Percentiles rank a stretch among this genome's conserved stretches.
These are phyloP conservation scores for Clavulina sp. DNA, from an alignment of 768 basidiomycete species.

Conservation along the genomic window DNA sequence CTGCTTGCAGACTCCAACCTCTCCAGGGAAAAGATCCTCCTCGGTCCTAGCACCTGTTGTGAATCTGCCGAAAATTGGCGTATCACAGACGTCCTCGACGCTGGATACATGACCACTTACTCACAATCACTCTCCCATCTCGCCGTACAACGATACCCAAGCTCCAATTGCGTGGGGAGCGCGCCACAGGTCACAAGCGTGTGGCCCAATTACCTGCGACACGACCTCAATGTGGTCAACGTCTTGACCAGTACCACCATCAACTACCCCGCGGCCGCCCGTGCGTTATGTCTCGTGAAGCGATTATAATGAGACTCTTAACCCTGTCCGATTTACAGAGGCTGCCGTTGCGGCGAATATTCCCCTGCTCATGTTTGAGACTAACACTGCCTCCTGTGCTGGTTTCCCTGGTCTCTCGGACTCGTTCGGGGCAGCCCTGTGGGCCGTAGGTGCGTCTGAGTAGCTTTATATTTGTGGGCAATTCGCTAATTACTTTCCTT, in stretches of 20 bases:
- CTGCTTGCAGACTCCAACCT: neutral
- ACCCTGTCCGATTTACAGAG: conserved; percentile 13
- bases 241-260: neutral
- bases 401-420: conserved; percentile 36
- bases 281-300: neutral
- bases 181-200: neutral
- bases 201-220: neutral
- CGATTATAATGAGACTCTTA: neutral
- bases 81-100: conserved; percentile 22
- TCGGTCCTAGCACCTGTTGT: conserved; percentile 45
- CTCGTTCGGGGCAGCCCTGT: conserved; percentile 32
- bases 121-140: neutral
- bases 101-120: conserved; percentile 16
- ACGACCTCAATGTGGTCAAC: neutral
- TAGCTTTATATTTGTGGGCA: too few relatives aligned
- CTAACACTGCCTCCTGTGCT: conserved; percentile 38
- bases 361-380: conserved; percentile 49
- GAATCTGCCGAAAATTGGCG: conserved; percentile 26
- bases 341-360: conserved; percentile 22
- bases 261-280: neutral
- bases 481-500: too few relatives aligned
- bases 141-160: neutral
- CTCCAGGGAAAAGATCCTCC: conserved; percentile 22
- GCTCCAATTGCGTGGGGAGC: neutral
- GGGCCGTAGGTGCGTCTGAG: conserved; percentile 13